Evolutionary conservation across 208 protist species (phyloP).

Genomic region (Acanthamoeba royreba): DNA sequence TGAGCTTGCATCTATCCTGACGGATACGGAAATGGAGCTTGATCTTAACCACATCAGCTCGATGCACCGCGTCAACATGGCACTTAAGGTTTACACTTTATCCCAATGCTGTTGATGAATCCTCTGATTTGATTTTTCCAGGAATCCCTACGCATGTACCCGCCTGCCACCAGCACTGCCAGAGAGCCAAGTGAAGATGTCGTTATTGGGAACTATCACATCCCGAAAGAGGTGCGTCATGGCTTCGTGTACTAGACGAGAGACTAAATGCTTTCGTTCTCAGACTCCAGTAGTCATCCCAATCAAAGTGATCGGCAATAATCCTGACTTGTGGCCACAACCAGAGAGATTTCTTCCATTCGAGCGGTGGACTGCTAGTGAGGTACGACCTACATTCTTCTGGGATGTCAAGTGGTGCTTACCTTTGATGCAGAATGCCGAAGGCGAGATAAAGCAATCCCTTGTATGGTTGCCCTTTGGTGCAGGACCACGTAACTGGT

Average conservation of each 20-base stretch:
- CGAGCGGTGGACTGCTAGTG: background rate
- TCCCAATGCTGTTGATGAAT: background rate
- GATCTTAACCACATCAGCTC: background rate
- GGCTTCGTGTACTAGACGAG: too few relatives aligned
- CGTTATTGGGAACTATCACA: background rate
- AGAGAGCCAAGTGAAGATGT: background rate
- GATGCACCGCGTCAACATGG: background rate
- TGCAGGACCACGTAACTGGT: background rate
- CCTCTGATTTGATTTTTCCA: background rate
- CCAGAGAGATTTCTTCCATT: background rate
- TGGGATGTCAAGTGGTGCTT: background rate
- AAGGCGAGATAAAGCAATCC: background rate
- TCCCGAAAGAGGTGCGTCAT: background rate
- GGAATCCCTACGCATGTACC: constrained; percentile 2
- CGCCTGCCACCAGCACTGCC: background rate
- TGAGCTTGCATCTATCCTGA: background rate
- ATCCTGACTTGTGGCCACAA: background rate
- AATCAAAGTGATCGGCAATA: background rate
- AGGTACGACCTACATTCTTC: background rate
- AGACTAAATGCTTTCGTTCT: too few relatives aligned
- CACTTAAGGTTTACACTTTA: background rate
- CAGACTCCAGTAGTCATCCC: background rate
- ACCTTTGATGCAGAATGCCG: background rate
- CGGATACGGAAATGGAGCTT: background rate
- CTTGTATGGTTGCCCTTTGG: constrained; percentile 18